These are phyloP conservation scores for Blastobotrys mokoenaii DNA, from an alignment of 805 yeast species.

Conservation along the genomic window DNA sequence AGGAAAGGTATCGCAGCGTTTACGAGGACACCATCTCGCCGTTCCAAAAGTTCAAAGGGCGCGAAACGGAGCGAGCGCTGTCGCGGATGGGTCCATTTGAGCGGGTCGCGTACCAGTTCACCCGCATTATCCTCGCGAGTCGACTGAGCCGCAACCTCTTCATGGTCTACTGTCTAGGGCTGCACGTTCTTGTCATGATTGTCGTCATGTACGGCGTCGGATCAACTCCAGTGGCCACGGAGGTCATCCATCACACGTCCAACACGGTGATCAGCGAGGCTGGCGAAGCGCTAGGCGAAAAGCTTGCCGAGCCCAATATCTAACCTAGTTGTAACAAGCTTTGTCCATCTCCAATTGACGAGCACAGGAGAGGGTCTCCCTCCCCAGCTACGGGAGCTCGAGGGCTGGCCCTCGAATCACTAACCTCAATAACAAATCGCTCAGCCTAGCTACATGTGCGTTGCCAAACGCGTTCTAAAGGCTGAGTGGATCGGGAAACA, in stretches of 20 bases:
- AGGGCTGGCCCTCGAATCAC: no score
- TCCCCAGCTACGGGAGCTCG: neutral
- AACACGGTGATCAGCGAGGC: neutral
- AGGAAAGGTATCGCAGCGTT: constrained; percentile 48
- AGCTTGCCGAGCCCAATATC: neutral
- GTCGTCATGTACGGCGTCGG: constrained; percentile 26
- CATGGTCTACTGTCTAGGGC: constrained; percentile 60
- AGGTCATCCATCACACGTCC: constrained; percentile 2
- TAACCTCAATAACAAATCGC: no score
- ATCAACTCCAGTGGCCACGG: constrained; percentile 2
- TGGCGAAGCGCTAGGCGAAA: neutral
- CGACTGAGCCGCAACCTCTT: constrained; percentile 64
- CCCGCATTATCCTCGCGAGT: constrained; percentile 69
- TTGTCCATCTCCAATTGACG: no score
- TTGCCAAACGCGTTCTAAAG: no score
- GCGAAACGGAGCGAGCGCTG: constrained; percentile 67
- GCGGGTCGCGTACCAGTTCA: constrained; percentile 61
- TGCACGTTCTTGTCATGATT: constrained; percentile 67
- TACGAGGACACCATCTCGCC: constrained; percentile 80
- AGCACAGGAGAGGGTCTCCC: no score
- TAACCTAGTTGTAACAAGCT: no score
- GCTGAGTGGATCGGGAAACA: no score
- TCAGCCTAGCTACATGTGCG: no score
- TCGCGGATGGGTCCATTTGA: constrained; percentile 71
- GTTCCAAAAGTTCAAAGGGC: constrained; percentile 67